A percentile compares a stretch with the other conserved stretches of the same genome.
Evolutionary conservation across 352 stramenopile species (phyloP).

Genomic region (Pythium utonaiense): DNA sequence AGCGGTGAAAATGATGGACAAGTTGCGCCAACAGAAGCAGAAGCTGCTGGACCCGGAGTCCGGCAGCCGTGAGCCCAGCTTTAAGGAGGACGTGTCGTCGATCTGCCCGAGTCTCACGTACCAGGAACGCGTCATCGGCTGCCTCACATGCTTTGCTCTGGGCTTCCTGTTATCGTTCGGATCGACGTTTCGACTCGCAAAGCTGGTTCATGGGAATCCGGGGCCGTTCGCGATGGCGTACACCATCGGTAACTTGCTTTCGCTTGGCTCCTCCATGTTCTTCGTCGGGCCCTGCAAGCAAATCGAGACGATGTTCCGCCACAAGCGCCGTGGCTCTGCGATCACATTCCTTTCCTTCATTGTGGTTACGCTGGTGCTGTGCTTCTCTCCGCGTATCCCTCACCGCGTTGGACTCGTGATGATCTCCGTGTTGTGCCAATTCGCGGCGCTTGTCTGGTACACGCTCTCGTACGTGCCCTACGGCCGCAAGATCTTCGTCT

Average conservation of each 20-base stretch:
- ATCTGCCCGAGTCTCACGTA: slow-evolving; percentile 76
- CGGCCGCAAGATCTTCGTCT: slow-evolving; percentile 60
- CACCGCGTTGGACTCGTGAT: slow-evolving; percentile 70
- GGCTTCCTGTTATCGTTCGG: slow-evolving; percentile 82
- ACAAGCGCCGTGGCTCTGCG: slow-evolving; percentile 67
- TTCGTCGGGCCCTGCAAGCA: slow-evolving; percentile 85
- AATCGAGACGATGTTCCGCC: slow-evolving; percentile 78
- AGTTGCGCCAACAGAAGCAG: slow-evolving; percentile 64
- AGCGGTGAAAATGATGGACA: slow-evolving; percentile 58
- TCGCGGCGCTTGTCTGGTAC: slow-evolving; percentile 81
- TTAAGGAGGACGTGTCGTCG: slow-evolving; percentile 31
- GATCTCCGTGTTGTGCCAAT: slow-evolving; percentile 73
- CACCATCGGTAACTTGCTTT: slow-evolving; percentile 83
- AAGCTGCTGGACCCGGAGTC: slow-evolving; percentile 76
- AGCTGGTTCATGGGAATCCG: slow-evolving; percentile 71
- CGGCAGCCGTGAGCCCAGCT: slow-evolving; percentile 28
- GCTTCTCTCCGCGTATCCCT: slow-evolving; percentile 63
- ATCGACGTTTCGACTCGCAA: slow-evolving; percentile 73
- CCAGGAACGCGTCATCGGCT: slow-evolving; percentile 82
- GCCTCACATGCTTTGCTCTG: slow-evolving; percentile 73
- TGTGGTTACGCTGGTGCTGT: slow-evolving; percentile 66
- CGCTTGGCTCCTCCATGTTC: slow-evolving; percentile 79
- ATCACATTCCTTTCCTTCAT: slow-evolving; percentile 81
- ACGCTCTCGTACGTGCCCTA: slow-evolving; percentile 88
- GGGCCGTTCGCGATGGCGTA: slow-evolving; percentile 83